Percentiles rank a stretch among this genome's conserved stretches.
Evolutionary conservation across 164 flowering plant species (phyloP).

Genomic region (Warburgia ugandensis): DNA sequence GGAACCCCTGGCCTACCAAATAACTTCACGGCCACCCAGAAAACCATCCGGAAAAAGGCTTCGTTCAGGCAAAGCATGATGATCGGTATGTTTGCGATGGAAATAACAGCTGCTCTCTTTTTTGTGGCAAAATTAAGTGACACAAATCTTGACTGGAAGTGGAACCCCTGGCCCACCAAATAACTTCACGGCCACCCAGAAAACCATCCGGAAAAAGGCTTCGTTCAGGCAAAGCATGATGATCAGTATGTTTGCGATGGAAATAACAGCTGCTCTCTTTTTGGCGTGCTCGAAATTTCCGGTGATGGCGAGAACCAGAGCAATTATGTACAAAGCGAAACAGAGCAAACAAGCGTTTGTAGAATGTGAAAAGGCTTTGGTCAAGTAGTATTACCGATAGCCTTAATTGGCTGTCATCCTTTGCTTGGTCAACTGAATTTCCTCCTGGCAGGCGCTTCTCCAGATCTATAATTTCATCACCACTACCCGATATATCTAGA

Average conservation of each 20-base stretch:
- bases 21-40: slow-evolving; percentile 40
- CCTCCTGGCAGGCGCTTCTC: too few relatives aligned
- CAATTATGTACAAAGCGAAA: slow-evolving; percentile 23
- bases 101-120: slow-evolving; percentile 29
- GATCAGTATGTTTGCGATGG: slow-evolving; percentile 39
- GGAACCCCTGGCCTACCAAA: slow-evolving; percentile 44
- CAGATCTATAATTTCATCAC: neutral
- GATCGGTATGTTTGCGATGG: slow-evolving; percentile 39
- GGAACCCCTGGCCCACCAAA: slow-evolving; percentile 44
- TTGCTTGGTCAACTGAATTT: neutral
- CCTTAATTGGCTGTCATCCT: slow-evolving; percentile 21
- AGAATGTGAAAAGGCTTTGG: slow-evolving; percentile 55
- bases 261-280: slow-evolving; percentile 29
- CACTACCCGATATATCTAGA: neutral
- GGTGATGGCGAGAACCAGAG: slow-evolving; percentile 31
- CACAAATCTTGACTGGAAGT: slow-evolving; percentile 26
- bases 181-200: slow-evolving; percentile 40
- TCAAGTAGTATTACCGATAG: slow-evolving; percentile 46
- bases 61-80: slow-evolving; percentile 44
- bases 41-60: slow-evolving; percentile 31
- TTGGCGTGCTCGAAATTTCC: slow-evolving; percentile 38
- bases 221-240: slow-evolving; percentile 44
- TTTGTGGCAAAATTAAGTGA: too few relatives aligned
- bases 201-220: slow-evolving; percentile 31
- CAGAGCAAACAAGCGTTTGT: slow-evolving; percentile 42